Percentiles rank a stretch among this genome's conserved stretches.
Evolutionary conservation across 345 rosid genomes (phyloP).

Genomic region (Salix koriyanagi): DNA sequence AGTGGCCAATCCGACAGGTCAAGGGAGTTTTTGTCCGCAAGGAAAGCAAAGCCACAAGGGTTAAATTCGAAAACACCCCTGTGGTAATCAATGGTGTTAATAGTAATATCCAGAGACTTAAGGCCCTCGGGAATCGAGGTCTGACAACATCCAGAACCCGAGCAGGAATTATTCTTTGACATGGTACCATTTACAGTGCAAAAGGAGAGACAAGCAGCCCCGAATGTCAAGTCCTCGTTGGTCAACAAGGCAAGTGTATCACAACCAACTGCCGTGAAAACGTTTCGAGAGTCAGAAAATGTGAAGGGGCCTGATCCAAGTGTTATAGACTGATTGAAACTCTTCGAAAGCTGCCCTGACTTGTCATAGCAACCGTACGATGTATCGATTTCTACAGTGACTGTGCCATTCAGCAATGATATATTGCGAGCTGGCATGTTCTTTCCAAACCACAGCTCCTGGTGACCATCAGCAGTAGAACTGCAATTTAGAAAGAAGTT

Average conservation of each 20-base stretch:
- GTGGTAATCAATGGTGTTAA: background rate
- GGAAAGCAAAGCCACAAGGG: constrained; percentile 10
- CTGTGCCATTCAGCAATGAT: constrained; percentile 6
- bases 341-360: no score
- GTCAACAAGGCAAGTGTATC: background rate
- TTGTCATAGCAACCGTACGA: constrained; percentile 10
- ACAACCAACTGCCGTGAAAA: constrained; percentile 28
- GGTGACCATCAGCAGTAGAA: background rate
- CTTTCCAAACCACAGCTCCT: background rate
- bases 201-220: constrained; percentile 10
- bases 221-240: background rate
- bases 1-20: background rate
- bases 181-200: background rate
- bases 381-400: background rate
- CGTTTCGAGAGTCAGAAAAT: constrained; percentile 18
- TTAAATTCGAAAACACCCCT: background rate
- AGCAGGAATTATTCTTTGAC: background rate
- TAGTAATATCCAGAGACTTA: background rate
- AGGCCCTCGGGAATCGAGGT: background rate
- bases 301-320: background rate
- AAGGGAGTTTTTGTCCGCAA: constrained; percentile 7
- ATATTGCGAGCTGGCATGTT: background rate
- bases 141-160: background rate
- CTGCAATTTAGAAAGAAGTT: constrained; percentile 12
- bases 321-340: fast-evolving